These are phyloP conservation scores for Termitomyces sp. DNA, from an alignment of 768 basidiomycete species.

Conservation along the genomic window DNA sequence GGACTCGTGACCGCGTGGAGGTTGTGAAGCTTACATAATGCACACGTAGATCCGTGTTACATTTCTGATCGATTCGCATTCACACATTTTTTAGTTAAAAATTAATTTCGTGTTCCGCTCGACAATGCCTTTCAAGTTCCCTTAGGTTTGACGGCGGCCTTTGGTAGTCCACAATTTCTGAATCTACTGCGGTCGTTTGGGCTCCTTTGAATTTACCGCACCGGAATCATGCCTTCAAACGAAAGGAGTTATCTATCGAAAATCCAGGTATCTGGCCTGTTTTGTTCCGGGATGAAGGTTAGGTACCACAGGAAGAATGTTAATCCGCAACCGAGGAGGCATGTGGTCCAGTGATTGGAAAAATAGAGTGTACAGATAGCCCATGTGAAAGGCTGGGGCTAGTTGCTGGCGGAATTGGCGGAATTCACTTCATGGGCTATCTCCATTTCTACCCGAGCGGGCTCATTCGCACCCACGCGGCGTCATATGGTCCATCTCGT, in stretches of 20 bases:
- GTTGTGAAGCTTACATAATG: too few species aligned
- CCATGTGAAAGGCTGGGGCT: neutral
- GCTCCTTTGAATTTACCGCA: neutral
- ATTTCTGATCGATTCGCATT: too few species aligned
- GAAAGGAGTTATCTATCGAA: neutral
- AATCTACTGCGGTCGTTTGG: neutral
- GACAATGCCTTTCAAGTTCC: neutral
- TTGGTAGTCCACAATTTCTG: too few species aligned
- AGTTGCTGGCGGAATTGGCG: neutral
- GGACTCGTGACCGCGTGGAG: too few species aligned
- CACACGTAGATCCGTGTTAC: too few species aligned
- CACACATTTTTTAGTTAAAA: too few species aligned
- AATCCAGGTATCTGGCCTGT: neutral
- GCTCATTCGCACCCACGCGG: slow-evolving; percentile 4
- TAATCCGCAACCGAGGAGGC: neutral
- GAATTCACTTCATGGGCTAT: neutral
- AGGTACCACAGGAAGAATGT: neutral
- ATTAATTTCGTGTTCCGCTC: neutral
- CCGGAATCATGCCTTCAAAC: neutral
- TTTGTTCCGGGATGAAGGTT: neutral
- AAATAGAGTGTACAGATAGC: neutral
- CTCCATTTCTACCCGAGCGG: neutral
- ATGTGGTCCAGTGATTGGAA: slow-evolving; percentile 6
- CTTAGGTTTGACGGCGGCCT: too few species aligned
- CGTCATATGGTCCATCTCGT: slow-evolving; percentile 13